Evolutionary conservation across 2,329 filamentous ascomycete species (phyloP), one percentile per base, ranked within the genome.

Genomic region (Lachnellula willkommii): DNA sequence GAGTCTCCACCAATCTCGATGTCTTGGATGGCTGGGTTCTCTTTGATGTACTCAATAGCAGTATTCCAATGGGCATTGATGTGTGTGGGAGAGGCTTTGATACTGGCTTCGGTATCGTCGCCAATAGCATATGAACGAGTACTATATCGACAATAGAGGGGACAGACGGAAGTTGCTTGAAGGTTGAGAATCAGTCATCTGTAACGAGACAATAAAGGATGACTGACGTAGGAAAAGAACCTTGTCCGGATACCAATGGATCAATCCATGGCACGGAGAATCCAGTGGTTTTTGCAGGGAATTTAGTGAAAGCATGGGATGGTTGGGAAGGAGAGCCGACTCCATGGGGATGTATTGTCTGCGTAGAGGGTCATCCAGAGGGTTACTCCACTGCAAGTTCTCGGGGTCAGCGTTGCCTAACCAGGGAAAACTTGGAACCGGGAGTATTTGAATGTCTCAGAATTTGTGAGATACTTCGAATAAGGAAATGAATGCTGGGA

Each of bases 161-260:
- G 82, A 62, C 83, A 87, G 15, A 82, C 77, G 2, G 79, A 81
- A 0, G 76, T 79, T 12, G 80, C 82, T 84, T 53, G 7, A 32
- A 42, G 12, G 6, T 45, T 20, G 42, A 22, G 20, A 35, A 28
- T 70, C 42, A 71, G 66, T 43, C 46, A 52, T n/a, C 22, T 36
- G 8, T 6, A 49, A 26, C 11, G 28, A 48, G 40, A 32, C 9
- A 49, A 26, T 26, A 39, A 43, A 40, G 53, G 17, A 37, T 47
- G 45, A 26, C 45, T 67, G 69, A 84, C 82, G 77, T 32, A 86
- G 70, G 53, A 87, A 84, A 5, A 87, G 68, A 2, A 79, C 82
- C 67, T 83, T 84, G 57, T 85, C 81, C 0, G 77, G 77, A 65
- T 87, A 87, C n/a, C 83, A 75, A 66, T 85, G 82, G 2, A 86